Evolutionary conservation across 208 protist genomes (phyloP), one percentile per base, ranked within the genome.

Genomic region (Acanthamoeba royreba): DNA sequence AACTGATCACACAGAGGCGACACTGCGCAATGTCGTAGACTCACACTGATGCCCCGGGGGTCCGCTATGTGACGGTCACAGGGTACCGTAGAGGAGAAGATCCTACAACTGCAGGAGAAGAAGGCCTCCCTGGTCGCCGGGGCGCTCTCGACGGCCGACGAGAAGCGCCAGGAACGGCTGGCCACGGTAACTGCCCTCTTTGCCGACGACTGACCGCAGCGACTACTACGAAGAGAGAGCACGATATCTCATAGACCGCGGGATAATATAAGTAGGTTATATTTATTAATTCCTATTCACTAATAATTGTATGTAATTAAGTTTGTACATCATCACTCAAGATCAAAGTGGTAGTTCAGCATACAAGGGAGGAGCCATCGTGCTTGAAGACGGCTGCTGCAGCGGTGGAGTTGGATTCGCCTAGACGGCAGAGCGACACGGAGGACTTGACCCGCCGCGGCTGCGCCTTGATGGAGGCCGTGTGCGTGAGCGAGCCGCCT

Each of bases 41-140:
- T 15, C 25, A 43, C 69, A n/a, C n/a, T n/a, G n/a, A 9, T 72
- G 8, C 61, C 2, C n/a, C 15, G 2, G 8, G 61, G 2, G 61
- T 11, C 2, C 1, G n/a, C n/a, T n/a, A n/a, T n/a, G n/a, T n/a
- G n/a, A n/a, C 28, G 28, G n/a, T 28, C 61, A 15, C 38, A 83
- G 46, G 87, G 86, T 17, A 81, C 93, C 19, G 94, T 96, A 2
- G 95, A 96, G 92, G 95, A 96, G 55, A 92, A 72, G 19, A 96
- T 96, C 11, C 33, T 96, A 0, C 25, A 95, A n/a, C 53, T 96
- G 15, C 95, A 96, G 88, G 77, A 95, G n/a, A 94, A 92, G 9
- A 96, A 96, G 89, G 92, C 77, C 40, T 52, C 83, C 53, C n/a
- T 96, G 35, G 95, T 91, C n/a, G 61, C 74, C 17, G 85, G 77